phyloP scores from a whole-genome alignment of 441 rosid species.

The Adansonia grandidieri region DNA sequence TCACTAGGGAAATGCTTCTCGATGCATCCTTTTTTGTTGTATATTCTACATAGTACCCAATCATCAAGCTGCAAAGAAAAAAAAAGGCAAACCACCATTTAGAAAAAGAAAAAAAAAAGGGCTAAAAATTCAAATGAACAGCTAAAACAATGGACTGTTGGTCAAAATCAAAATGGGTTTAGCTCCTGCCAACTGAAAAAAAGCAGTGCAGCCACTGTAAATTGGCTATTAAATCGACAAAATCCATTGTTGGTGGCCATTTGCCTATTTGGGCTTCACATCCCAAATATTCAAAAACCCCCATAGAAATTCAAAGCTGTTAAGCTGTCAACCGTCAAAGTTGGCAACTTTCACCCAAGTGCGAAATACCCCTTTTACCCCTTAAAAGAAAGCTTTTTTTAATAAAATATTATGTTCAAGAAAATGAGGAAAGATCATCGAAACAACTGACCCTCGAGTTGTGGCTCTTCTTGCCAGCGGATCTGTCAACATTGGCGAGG shows the following conservation, averaged over 20 bases:
- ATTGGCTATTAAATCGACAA: not conserved
- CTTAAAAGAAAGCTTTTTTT: not conserved
- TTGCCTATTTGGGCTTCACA: not conserved
- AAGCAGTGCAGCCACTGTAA: not conserved
- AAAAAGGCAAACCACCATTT: not conserved
- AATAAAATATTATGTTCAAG: not conserved
- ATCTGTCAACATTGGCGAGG: slow-evolving; percentile 78
- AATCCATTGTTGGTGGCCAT: not conserved
- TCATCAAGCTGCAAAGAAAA: slow-evolving; percentile 75
- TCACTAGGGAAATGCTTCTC: slow-evolving; percentile 57
- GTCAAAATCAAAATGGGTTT: not conserved
- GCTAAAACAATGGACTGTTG: not conserved
- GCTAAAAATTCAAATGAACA: not conserved
- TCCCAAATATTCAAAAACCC: not conserved
- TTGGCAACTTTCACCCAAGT: not conserved
- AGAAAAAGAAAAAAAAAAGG: not conserved
- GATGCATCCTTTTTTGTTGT: slow-evolving; percentile 87
- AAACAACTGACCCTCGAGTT: slow-evolving; percentile 55
- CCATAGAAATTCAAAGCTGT: not conserved
- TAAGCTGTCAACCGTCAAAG: not conserved
- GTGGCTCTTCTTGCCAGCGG: slow-evolving; percentile 58
- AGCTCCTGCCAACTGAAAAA: not conserved
- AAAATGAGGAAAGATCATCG: not conserved
- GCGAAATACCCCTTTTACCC: not conserved
- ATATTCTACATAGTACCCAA: slow-evolving; percentile 87